A percentile compares a stretch with the other conserved stretches of the same genome.
These are phyloP conservation scores for Domatiomyces globalis DNA, from an alignment of 2,329 filamentous ascomycete species.

Conservation along the genomic window DNA sequence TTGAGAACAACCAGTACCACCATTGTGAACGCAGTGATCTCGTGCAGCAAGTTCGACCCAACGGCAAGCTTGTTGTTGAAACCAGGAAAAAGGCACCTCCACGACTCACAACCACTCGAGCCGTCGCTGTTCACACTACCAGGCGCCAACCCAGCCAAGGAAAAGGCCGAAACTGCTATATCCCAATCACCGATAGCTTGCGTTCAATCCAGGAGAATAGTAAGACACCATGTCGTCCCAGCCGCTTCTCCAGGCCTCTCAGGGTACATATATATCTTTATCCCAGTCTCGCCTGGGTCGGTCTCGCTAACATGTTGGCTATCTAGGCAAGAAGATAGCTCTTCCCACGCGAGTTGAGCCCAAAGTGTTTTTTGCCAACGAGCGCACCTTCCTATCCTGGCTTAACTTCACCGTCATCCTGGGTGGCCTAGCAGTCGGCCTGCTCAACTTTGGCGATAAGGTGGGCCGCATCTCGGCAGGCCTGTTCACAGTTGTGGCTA, in stretches of 20 bases:
- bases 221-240: constrained; percentile 69
- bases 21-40: not conserved
- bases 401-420: constrained; percentile 99
- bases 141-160: not conserved
- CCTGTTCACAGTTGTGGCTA: constrained; percentile 84
- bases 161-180: not conserved
- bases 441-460: constrained; percentile 94
- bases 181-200: not conserved
- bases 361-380: constrained; percentile 99
- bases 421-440: constrained; percentile 86
- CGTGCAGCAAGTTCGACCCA: not conserved
- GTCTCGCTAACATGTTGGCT: constrained; percentile 3
- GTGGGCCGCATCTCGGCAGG: constrained; percentile 88
- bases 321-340: constrained; percentile 85
- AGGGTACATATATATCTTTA: not conserved
- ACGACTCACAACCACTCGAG: not conserved
- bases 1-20: no score
- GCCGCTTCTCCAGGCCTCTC: constrained; percentile 80
- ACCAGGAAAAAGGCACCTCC: not conserved
- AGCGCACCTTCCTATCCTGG: constrained; percentile 98
- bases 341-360: constrained; percentile 95
- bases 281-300: constrained; percentile 1
- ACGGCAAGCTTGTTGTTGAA: constrained; percentile 7
- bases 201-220: not conserved
- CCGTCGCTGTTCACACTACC: not conserved